Evolutionary conservation across 2,329 filamentous ascomycete species (phyloP).

Genomic region (Penicillium decumbens): DNA sequence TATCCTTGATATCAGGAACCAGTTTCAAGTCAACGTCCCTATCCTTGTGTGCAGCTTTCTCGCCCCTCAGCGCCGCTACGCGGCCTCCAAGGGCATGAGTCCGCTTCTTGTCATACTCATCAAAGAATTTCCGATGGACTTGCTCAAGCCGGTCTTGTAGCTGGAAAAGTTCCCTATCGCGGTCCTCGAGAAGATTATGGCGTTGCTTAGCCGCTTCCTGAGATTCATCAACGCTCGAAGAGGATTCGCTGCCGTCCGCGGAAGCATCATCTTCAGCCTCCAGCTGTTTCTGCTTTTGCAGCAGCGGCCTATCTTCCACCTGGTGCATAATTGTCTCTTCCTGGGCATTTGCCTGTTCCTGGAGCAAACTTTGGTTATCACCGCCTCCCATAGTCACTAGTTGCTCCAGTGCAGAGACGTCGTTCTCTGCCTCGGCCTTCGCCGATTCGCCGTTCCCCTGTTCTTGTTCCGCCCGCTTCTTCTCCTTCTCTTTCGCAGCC

Average conservation of each 20-base stretch:
- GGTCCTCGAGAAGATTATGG: conserved; percentile 79
- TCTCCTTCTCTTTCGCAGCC: conserved; percentile 23
- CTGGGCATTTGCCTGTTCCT: conserved; percentile 77
- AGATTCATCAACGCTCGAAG: conserved; percentile 38
- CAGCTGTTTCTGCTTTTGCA: conserved; percentile 87
- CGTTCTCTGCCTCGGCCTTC: conserved; percentile 26
- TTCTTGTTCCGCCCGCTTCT: conserved; percentile 23
- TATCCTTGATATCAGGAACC: conserved; percentile 77
- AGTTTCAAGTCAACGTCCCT: conserved; percentile 51
- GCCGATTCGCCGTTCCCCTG: conserved; percentile 33
- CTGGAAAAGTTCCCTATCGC: conserved; percentile 75
- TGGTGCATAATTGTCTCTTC: conserved; percentile 84
- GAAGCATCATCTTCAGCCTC: conserved; percentile 72
- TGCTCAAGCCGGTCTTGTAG: conserved; percentile 70
- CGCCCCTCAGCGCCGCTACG: conserved; percentile 49
- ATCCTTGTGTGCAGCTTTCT: conserved; percentile 42
- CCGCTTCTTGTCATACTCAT: conserved; percentile 64
- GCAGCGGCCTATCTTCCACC: conserved; percentile 76
- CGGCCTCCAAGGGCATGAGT: conserved; percentile 43
- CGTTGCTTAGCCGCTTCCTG: conserved; percentile 44
- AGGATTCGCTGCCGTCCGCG: conserved; percentile 50
- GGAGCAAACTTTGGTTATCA: conserved; percentile 63
- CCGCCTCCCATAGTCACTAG: conserved; percentile 70
- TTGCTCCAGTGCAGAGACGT: conserved; percentile 63
- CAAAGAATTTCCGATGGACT: conserved; percentile 76